Percentiles rank a stretch among this genome's conserved stretches.
Conservation (phyloP, 208 protist species). For the Balamuthia mandrillaris region DNA sequence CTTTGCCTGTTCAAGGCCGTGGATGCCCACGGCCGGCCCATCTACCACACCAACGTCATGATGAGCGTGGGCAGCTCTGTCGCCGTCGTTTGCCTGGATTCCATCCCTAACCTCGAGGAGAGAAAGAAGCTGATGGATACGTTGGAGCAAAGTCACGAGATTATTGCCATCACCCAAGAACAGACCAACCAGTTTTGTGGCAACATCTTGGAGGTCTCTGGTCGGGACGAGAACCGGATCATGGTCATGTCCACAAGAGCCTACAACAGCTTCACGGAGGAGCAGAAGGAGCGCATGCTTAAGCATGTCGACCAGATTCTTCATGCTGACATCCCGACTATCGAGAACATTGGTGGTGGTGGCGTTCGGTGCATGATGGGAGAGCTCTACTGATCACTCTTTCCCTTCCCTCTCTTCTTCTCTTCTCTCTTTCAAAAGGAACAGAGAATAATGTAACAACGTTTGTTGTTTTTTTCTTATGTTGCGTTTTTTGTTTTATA, state of each 20-base stretch:
- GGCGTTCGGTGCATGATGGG: constrained; percentile 63
- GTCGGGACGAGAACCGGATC: neutral
- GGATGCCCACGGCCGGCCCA: constrained; percentile 45
- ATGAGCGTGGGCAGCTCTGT: constrained; percentile 59
- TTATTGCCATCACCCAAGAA: constrained; percentile 55
- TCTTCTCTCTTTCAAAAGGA: no score
- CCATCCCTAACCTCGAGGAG: constrained; percentile 25
- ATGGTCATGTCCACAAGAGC: constrained; percentile 47
- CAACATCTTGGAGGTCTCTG: constrained; percentile 67
- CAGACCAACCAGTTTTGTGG: constrained; percentile 68
- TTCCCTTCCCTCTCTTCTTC: no score
- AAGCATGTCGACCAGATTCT: constrained; percentile 26
- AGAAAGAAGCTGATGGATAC: constrained; percentile 13
- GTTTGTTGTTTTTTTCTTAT: no score
- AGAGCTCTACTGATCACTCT: constrained; percentile 49
- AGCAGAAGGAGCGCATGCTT: constrained; percentile 12
- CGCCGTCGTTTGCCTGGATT: constrained; percentile 50
- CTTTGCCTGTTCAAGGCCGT: constrained; percentile 46
- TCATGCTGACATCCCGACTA: constrained; percentile 44
- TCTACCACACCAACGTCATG: constrained; percentile 75
- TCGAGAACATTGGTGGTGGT: constrained; percentile 62
- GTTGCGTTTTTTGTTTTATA: no score
- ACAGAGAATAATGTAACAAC: no score
- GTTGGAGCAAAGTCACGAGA: constrained; percentile 38
- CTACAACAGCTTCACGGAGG: constrained; percentile 55